Base-by-base conservation (phyloP, 345 rosid genomes). In the Syzygium oleosum region DNA sequence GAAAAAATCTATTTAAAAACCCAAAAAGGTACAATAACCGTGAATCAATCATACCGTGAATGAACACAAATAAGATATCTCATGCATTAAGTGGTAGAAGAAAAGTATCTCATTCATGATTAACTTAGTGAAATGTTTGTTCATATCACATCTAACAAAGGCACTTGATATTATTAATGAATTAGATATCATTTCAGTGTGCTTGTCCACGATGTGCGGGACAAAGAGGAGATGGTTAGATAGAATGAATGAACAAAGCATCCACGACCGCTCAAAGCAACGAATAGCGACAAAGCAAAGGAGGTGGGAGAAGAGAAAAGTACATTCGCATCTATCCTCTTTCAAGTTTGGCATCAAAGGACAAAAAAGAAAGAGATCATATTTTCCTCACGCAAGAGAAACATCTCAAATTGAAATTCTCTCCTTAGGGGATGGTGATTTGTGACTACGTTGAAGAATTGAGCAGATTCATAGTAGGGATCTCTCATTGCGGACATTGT, bases 101-200 rank as follows among this genome's bases (percentile, higher is more conserved):
- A 17, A 53, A 53, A 53, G 22, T 5, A 53, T 97, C 85, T 95
- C 93, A 91, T 95, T 95, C 91, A 96, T 84, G 61, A 92, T 93
- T 21, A 90, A 87, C 93, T 89, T 95, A 97, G 95, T 29, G 95
- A 92, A 51, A 51, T 51, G 52, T 51, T 51, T 51, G 52, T 10
- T 51, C 52, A 51, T 51, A 51, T 12, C 52, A 9, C 52, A 51
- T 51, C 52, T 51, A 12, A 51, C 52, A 51, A 51, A 51, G 12
- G 52, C 13, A 51, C 52, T 51, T 51, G 52, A 9, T 51, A 51
- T 51, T 51, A 51, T 12, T 9, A 51, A 51, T 11, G 52, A 51
- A 51, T 51, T 51, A 51, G 11, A 94, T 90, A 29, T 25, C 7
- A 2, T 11, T 0, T 12, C 15, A 51, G 52, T 25, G 5, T 58